A percentile compares a stretch with the other conserved stretches of the same genome.
These are phyloP conservation scores for Tilletia setariae DNA, from an alignment of 1,284 basidiomycete genomes.

Conservation along the genomic window DNA sequence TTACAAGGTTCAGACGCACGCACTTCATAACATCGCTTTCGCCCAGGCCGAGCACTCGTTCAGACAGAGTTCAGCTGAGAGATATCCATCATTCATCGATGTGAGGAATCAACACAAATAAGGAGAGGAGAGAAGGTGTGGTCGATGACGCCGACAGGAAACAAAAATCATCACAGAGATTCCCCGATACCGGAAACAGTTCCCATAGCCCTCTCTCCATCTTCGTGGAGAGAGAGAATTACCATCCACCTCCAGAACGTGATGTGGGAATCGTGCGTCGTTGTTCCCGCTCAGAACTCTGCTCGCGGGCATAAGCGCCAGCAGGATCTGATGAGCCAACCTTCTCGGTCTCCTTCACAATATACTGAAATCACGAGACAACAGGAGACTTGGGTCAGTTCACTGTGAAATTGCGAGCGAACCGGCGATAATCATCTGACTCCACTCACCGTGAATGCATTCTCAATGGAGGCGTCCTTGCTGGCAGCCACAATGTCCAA, in stretches of 20 bases:
- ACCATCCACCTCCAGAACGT: constrained; percentile 49
- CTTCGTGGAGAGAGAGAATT: background rate
- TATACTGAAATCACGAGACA: constrained; percentile 20
- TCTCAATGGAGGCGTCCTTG: constrained; percentile 42
- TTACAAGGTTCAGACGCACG: no score
- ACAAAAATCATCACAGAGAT: no score
- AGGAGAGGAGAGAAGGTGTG: no score
- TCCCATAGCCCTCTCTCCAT: no score
- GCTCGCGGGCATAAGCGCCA: constrained; percentile 38
- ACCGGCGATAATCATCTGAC: background rate
- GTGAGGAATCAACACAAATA: no score
- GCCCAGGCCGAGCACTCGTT: no score
- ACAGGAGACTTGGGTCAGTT: background rate
- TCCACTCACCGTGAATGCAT: constrained; percentile 35
- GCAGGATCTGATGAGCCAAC: constrained; percentile 35
- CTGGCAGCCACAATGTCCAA: constrained; percentile 44
- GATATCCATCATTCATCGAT: no score
- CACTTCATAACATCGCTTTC: no score
- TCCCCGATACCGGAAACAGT: no score
- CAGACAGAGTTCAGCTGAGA: no score
- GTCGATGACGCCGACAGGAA: no score
- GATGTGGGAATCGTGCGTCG: constrained; percentile 45
- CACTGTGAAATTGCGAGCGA: background rate
- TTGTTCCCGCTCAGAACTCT: constrained; percentile 35
- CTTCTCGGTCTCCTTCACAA: constrained; percentile 39